Evolutionary conservation across 2,329 filamentous ascomycete genomes (phyloP).

Genomic region (Fusarium lyarnte): DNA sequence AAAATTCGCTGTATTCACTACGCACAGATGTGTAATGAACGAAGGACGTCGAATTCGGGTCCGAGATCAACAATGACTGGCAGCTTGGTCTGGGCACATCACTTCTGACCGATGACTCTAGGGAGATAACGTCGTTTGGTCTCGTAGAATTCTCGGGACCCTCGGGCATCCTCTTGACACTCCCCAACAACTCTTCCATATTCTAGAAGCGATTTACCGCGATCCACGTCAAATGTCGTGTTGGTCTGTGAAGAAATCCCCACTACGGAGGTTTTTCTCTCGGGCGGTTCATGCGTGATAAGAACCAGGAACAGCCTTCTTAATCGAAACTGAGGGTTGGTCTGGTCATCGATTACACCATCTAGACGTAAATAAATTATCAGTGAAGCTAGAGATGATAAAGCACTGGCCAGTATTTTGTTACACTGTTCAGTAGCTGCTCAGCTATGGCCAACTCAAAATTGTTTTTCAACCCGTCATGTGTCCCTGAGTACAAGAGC

Average conservation of each 20-base stretch:
- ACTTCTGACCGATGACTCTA: background rate
- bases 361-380: background rate
- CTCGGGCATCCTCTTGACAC: slow-evolving; percentile 4
- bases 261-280: background rate
- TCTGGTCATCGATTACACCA: background rate
- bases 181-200: background rate
- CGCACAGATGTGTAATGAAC: background rate
- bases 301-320: slow-evolving; percentile 7
- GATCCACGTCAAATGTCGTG: background rate
- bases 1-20: background rate
- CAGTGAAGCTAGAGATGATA: background rate
- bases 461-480: background rate
- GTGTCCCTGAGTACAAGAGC: background rate
- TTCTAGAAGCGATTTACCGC: slow-evolving; percentile 2
- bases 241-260: background rate
- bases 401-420: background rate
- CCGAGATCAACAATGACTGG: background rate
- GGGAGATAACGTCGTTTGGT: background rate
- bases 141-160: background rate
- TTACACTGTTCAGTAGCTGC: background rate
- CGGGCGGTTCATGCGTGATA: slow-evolving; percentile 4
- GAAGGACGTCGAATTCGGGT: background rate
- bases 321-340: background rate
- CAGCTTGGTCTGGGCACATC: background rate
- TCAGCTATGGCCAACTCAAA: background rate